phyloP scores from a whole-genome alignment of 2,329 filamentous ascomycete genomes.

The Trichoderma atroviride region DNA sequence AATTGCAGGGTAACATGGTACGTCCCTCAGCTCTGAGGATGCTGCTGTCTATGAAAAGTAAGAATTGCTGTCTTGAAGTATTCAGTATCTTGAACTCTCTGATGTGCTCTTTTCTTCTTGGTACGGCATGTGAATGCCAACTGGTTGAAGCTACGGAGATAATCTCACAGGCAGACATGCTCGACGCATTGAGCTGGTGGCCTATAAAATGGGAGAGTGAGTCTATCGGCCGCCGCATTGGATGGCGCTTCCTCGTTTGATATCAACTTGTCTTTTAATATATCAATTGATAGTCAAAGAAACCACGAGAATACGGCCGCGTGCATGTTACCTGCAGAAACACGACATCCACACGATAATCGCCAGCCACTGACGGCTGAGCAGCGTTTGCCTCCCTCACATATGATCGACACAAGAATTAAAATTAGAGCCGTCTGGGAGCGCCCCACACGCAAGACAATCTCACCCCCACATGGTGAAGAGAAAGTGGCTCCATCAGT shows the following conservation, averaged over 20 bases:
- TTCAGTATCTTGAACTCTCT: background rate
- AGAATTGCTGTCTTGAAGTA: background rate
- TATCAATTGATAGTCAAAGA: background rate
- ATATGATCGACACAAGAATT: slow-evolving; percentile 9
- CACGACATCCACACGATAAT: background rate
- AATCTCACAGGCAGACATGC: background rate
- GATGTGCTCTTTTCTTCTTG: background rate
- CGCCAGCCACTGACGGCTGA: background rate
- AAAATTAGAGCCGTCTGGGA: slow-evolving; percentile 10
- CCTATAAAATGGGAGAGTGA: background rate
- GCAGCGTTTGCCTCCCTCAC: background rate
- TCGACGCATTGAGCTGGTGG: background rate
- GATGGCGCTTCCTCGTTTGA: background rate
- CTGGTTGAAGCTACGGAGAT: background rate
- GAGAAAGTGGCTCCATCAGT: slow-evolving; percentile 1
- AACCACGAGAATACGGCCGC: background rate
- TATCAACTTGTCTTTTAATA: background rate
- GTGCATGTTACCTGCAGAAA: slow-evolving; percentile 3
- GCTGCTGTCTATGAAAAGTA: background rate
- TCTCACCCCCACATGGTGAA: slow-evolving; percentile 1
- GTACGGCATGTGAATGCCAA: background rate
- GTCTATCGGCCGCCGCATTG: background rate
- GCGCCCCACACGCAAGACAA: slow-evolving; percentile 20
- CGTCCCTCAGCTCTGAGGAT: background rate
- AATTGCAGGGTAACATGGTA: slow-evolving; percentile 6